Base-by-base conservation (phyloP, 2,329 filamentous ascomycete genomes). In the Zarea fungicola region DNA sequence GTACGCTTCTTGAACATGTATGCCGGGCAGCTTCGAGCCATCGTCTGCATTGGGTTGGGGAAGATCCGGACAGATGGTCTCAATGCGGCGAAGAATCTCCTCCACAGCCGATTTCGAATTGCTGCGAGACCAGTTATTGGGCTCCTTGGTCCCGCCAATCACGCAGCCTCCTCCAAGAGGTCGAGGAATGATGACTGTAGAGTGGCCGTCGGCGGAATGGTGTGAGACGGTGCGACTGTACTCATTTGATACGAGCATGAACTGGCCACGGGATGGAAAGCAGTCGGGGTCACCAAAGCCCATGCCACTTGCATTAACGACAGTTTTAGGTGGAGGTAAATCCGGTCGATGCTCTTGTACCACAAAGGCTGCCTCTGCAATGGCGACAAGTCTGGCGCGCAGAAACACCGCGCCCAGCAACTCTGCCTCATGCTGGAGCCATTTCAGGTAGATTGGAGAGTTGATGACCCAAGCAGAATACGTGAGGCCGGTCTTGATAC, bases 91-190 rank as follows among this genome's bases (percentile, higher is more conserved):
- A 26, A 32, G 13, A 22, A 49, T 49, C 7, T 43, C 41, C 4
- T 44, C 40, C 10, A 43, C 23, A 4, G 48, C 40, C 18, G 31
- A 6, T 8, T 22, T 22, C 1, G 39, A 49, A 21, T 43, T 39
- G 2, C 18, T 29, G 3, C 32, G 34, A 9, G 31, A 43, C 48
- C 41, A 45, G 6, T 50, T 44, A n/a, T 34, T 36, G 3, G 48
- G 48, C 28, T 50, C 48, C 10, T 41, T 28, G 14, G 48, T 50
- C 2, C 48, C 48, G 13, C 48, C 48, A 14, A 50, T 32, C 2
- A 50, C 41, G 10, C 41, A 13, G 26, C 41, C 48, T 2, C 41
- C 28, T 2, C 41, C 28, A 14, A 35, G 9, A 9, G 41, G 35
- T 2, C 48, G 41, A 10, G 48, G 48, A 28, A 50, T 34, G 19